Conservation (phyloP, 176 grass and related monocot genomes). For the Panicum miliaceum region DNA sequence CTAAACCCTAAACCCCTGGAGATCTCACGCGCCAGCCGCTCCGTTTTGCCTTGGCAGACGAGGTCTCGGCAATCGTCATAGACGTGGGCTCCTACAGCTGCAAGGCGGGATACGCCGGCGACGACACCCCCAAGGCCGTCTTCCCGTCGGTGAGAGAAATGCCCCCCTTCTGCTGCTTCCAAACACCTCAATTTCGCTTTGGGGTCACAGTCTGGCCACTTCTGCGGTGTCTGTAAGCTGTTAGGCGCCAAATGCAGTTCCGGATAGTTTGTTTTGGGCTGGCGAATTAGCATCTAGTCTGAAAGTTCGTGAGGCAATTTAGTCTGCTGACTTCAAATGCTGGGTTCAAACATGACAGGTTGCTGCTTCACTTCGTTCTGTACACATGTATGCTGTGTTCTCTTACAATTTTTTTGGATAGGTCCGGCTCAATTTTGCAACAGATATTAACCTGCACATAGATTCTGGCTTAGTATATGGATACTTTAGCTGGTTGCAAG, state of each 20-base stretch:
- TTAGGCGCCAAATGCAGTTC: background rate
- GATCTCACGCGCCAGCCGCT: slow-evolving; percentile 22
- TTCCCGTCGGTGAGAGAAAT: slow-evolving; percentile 78
- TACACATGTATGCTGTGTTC: background rate
- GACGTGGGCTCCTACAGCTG: slow-evolving; percentile 97
- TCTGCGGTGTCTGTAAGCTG: background rate
- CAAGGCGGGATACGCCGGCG: slow-evolving; percentile 96
- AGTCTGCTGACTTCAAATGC: background rate
- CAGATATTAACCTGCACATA: background rate
- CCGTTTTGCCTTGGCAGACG: slow-evolving; percentile 56
- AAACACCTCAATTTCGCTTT: background rate
- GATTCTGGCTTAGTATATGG: background rate
- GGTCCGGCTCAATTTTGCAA: background rate
- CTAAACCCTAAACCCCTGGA: slow-evolving; percentile 55
- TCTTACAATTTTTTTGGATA: background rate
- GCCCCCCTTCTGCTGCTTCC: slow-evolving; percentile 7
- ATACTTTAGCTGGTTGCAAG: background rate
- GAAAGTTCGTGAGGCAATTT: background rate
- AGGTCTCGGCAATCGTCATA: slow-evolving; percentile 96
- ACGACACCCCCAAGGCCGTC: slow-evolving; percentile 96
- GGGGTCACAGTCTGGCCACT: background rate
- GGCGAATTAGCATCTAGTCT: background rate
- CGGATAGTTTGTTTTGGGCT: background rate
- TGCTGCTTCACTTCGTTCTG: background rate
- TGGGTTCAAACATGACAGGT: background rate